Conservation (phyloP, 192 early-diverging fungal genomes). For the Gamsiella multidivaricata region DNA sequence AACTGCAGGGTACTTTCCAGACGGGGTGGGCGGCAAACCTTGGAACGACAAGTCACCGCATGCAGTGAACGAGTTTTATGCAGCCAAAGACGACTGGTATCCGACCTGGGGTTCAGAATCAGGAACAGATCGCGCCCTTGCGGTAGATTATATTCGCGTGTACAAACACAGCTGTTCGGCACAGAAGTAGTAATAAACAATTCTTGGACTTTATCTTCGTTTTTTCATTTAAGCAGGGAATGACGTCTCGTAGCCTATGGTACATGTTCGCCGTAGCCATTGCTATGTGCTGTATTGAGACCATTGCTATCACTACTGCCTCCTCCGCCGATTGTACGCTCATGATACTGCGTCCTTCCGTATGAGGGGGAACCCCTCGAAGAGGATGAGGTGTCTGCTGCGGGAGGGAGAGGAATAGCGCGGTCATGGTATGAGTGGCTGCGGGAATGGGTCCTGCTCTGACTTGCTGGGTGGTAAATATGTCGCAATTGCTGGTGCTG, state of each 20-base stretch:
- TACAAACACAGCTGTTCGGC: constrained; percentile 30
- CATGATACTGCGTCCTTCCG: constrained; percentile 5
- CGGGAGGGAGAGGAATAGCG: background rate
- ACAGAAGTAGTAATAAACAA: no score
- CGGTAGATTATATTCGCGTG: constrained; percentile 56
- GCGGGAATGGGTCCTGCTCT: background rate
- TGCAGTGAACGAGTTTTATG: constrained; percentile 67
- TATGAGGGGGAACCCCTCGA: background rate
- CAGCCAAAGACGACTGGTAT: constrained; percentile 60
- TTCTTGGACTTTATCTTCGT: background rate
- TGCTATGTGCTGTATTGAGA: constrained; percentile 5
- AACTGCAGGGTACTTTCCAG: constrained; percentile 67
- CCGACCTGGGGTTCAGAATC: constrained; percentile 62
- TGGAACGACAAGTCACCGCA: constrained; percentile 62
- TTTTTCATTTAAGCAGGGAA: background rate
- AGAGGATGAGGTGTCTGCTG: background rate
- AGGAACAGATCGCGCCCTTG: constrained; percentile 55
- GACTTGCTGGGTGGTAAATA: background rate
- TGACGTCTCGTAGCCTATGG: background rate
- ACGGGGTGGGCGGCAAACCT: constrained; percentile 58
- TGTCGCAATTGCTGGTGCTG: background rate
- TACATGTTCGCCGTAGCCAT: constrained; percentile 6
- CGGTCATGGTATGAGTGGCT: constrained; percentile 15
- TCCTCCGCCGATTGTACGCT: constrained; percentile 3
- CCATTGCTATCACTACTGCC: constrained; percentile 7